These are phyloP conservation scores for Verticillium longisporum DNA, from an alignment of 2,329 filamentous ascomycete genomes.

Conservation along the genomic window DNA sequence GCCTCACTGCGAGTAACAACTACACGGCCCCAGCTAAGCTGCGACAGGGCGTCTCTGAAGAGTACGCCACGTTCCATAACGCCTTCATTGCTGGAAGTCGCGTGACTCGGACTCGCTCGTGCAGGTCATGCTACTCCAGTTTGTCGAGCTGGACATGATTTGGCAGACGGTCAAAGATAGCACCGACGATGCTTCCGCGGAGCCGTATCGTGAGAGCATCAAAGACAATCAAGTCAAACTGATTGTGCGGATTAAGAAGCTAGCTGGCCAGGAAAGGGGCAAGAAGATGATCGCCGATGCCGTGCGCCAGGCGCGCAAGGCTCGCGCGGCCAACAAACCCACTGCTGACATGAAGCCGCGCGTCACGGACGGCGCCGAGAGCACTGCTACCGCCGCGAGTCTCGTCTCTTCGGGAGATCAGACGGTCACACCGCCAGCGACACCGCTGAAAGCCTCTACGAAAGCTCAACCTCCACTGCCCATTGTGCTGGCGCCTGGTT, in stretches of 20 bases:
- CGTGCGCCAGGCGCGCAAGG: conserved; percentile 63
- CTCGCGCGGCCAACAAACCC: conserved; percentile 57
- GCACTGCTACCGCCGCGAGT: conserved; percentile 23
- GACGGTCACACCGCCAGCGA: conserved; percentile 47
- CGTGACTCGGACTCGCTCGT: conserved; percentile 71
- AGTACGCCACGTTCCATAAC: conserved; percentile 68
- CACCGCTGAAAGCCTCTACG: conserved; percentile 28
- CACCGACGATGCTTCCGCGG: conserved; percentile 64
- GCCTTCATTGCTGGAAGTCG: conserved; percentile 82
- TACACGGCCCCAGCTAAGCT: conserved; percentile 59
- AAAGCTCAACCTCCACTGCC: conserved; percentile 25
- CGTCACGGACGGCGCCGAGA: conserved; percentile 42
- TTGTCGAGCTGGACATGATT: conserved; percentile 77
- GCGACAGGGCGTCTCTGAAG: conserved; percentile 56
- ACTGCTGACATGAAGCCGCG: conserved; percentile 66
- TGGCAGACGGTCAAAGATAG: conserved; percentile 78
- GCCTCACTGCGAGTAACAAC: conserved; percentile 58
- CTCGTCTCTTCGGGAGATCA: conserved; percentile 36
- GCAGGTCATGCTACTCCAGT: conserved; percentile 80
- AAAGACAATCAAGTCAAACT: conserved; percentile 75
- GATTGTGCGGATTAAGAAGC: conserved; percentile 70
- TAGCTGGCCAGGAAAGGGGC: conserved; percentile 65
- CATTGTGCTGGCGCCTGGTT: conserved; percentile 29
- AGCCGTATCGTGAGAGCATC: conserved; percentile 74
- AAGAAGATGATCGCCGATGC: conserved; percentile 69